These are phyloP conservation scores for Hypoxylon lienhwacheense DNA, from an alignment of 495 filamentous ascomycete species.

Conservation along the genomic window DNA sequence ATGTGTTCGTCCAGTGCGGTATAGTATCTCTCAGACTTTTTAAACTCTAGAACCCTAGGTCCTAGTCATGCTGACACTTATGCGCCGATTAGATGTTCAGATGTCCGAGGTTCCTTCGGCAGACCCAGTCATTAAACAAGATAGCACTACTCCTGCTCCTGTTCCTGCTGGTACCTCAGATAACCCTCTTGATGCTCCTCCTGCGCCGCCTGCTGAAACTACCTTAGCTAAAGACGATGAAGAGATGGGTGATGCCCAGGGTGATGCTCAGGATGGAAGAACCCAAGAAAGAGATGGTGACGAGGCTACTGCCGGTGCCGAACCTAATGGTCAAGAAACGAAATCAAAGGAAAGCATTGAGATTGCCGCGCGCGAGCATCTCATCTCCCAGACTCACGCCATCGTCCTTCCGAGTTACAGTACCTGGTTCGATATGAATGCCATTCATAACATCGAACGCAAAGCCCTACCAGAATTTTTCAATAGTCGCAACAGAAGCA, in stretches of 20 bases:
- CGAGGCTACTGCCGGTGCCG: constrained; percentile 44
- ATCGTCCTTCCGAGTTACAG: constrained; percentile 97
- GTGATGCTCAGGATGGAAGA: constrained; percentile 54
- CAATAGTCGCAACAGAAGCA: constrained; percentile 96
- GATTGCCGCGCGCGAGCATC: constrained; percentile 81
- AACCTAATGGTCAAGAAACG: constrained; percentile 44
- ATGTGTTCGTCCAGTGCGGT: too few relatives aligned
- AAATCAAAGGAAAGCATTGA: constrained; percentile 80
- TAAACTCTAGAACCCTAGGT: too few relatives aligned
- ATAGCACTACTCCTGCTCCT: constrained; percentile 53
- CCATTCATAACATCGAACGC: constrained; percentile 81
- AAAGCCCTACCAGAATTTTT: constrained; percentile 96
- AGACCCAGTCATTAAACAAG: constrained; percentile 56
- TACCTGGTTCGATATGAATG: constrained; percentile 98
- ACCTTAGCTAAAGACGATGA: constrained; percentile 69
- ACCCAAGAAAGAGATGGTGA: constrained; percentile 48
- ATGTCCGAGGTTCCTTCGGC: constrained; percentile 53
- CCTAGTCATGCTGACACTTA: constrained; percentile 19
- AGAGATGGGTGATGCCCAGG: constrained; percentile 78
- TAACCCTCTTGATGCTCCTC: constrained; percentile 83
- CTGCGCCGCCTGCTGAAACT: constrained; percentile 70
- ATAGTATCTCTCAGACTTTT: too few relatives aligned
- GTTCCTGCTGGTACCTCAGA: constrained; percentile 65
- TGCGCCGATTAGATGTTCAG: constrained; percentile 52
- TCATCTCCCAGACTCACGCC: constrained; percentile 87